Conservation (phyloP, 768 basidiomycete genomes). For the Psilocybe tampanensis region DNA sequence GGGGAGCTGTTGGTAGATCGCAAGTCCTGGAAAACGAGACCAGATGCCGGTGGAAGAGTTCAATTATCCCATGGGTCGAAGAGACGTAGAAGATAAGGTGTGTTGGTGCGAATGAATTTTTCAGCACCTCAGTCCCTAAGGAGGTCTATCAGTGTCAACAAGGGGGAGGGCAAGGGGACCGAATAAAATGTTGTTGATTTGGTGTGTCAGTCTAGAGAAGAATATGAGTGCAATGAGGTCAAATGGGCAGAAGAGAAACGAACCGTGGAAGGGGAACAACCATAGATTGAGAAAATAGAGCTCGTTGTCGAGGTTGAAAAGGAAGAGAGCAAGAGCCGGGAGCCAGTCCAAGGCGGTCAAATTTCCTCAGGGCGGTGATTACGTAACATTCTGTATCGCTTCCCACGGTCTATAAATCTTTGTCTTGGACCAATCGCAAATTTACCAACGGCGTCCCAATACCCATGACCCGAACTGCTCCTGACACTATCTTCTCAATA, state of each 20-base stretch:
- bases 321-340: conserved; percentile 20
- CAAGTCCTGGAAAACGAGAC: conserved; percentile 36
- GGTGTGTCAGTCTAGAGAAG: conserved; percentile 46
- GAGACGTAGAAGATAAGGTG: conserved; percentile 17
- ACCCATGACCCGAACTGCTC: neutral
- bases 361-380: conserved; percentile 12
- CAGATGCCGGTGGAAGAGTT: conserved; percentile 38
- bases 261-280: conserved; percentile 44
- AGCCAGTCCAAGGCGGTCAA: conserved; percentile 14
- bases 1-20: conserved; percentile 16
- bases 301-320: conserved; percentile 20
- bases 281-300: conserved; percentile 51
- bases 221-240: conserved; percentile 7
- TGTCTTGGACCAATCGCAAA: conserved; percentile 18
- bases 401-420: conserved; percentile 14
- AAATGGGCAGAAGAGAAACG: conserved; percentile 13
- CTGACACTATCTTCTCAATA: neutral
- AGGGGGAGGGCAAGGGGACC: conserved; percentile 60
- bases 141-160: conserved; percentile 76
- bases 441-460: conserved; percentile 5
- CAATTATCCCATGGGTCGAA: conserved; percentile 58
- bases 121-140: conserved; percentile 51
- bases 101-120: conserved; percentile 18
- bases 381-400: conserved; percentile 13
- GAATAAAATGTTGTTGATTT: conserved; percentile 59